These are phyloP conservation scores for Agrocybe pediades DNA, from an alignment of 768 basidiomycete species.

Conservation along the genomic window DNA sequence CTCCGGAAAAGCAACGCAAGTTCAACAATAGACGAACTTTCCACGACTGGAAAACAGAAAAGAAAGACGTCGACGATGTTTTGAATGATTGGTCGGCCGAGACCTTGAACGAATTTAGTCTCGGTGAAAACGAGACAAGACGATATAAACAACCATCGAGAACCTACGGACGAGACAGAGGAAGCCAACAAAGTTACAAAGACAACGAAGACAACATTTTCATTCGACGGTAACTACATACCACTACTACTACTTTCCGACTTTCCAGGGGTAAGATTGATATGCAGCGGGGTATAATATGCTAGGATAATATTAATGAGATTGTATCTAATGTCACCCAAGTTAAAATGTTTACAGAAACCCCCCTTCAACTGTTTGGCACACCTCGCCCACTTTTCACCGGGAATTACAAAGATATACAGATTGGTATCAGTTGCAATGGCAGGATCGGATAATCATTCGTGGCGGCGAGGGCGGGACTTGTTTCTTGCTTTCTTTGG, in stretches of 20 bases:
- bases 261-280: background rate
- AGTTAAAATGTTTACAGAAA: background rate
- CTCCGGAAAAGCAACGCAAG: conserved; percentile 5
- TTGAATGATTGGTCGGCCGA: conserved; percentile 39
- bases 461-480: conserved; percentile 51
- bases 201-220: background rate
- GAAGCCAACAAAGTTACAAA: background rate
- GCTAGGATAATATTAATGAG: conserved; percentile 3
- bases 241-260: background rate
- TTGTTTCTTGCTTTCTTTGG: conserved; percentile 58
- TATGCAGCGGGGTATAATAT: conserved; percentile 1
- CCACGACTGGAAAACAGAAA: conserved; percentile 51
- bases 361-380: background rate
- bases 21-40: conserved; percentile 18
- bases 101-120: background rate
- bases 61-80: conserved; percentile 42
- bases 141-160: background rate
- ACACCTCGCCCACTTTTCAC: background rate
- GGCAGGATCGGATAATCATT: conserved; percentile 18
- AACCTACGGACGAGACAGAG: background rate
- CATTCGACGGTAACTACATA: background rate
- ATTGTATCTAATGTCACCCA: conserved; percentile 1
- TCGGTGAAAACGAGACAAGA: background rate
- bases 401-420: conserved; percentile 6
- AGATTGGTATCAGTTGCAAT: conserved; percentile 1